These are phyloP conservation scores for Megacollybia marginata DNA, from an alignment of 768 basidiomycete species.

Conservation along the genomic window DNA sequence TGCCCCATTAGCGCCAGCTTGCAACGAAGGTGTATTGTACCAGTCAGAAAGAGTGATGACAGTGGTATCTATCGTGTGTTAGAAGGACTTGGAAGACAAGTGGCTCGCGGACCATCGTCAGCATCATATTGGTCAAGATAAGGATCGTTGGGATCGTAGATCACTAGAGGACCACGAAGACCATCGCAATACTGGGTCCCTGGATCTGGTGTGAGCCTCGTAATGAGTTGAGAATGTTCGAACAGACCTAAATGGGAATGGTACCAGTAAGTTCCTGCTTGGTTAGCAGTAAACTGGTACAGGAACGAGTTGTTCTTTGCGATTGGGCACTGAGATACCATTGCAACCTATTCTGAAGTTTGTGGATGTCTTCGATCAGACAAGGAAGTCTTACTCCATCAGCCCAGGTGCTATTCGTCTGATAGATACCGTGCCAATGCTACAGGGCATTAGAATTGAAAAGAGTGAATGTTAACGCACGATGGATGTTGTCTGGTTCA, in stretches of 20 bases:
- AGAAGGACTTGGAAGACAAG: neutral
- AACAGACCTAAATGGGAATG: conserved; percentile 13
- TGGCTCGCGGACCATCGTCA: conserved; percentile 21
- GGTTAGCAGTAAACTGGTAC: conserved; percentile 25
- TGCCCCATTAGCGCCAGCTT: conserved; percentile 3
- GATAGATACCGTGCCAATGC: conserved; percentile 45
- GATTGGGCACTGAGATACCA: conserved; percentile 27
- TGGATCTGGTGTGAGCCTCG: conserved; percentile 26
- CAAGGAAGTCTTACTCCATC: conserved; percentile 24
- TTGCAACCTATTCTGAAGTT: conserved; percentile 20
- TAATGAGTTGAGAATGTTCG: conserved; percentile 25
- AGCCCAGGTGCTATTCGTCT: conserved; percentile 23
- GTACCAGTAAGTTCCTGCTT: conserved; percentile 29
- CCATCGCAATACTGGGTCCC: conserved; percentile 32
- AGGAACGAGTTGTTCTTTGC: conserved; percentile 19
- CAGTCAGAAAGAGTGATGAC: conserved; percentile 28
- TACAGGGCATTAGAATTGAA: conserved; percentile 1
- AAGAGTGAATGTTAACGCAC: conserved; percentile 5
- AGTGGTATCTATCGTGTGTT: conserved; percentile 15
- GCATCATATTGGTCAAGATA: conserved; percentile 15
- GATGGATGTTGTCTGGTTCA: conserved; percentile 30
- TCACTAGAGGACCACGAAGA: conserved; percentile 25
- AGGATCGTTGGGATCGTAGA: conserved; percentile 30
- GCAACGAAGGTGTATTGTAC: conserved; percentile 13
- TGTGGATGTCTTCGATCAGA: conserved; percentile 26